Evolutionary conservation across 192 early-diverging fungal genomes (phyloP), one percentile per base, ranked within the genome.

Genomic region (Gigaspora rosea): DNA sequence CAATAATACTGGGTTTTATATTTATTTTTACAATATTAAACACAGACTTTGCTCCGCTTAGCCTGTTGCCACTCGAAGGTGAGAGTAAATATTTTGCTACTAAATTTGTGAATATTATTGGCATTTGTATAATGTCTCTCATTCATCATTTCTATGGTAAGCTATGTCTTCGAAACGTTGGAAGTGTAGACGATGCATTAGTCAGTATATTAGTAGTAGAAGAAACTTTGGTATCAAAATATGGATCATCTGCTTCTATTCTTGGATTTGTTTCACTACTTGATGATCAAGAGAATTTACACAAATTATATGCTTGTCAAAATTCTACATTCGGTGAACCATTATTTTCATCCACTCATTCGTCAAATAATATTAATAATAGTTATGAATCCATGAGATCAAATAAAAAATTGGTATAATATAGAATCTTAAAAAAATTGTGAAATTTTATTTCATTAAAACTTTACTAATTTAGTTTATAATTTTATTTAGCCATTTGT

Each of bases 281-380:
- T 20, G 71, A 73, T 46, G 71, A 73, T 73, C 71, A 73, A 59
- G 71, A 73, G 41, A 73, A 73, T 73, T 4, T 73, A 46, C 54
- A 73, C 35, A 73, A 73, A 32, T 71, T 71, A 18, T 71, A 71
- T 33, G 27, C 32, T 33, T 8, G 6, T 50, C 8, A 36, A 58
- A 58, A 58, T 20, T 41, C 41, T 7, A 58, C 18, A 58, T 8
- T 15, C 6, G 15, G 12, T 62, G 61, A 33, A 22, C 27, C 61
- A 27, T 27, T 27, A 35, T 16, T 13, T 52, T 8, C 51, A 52
- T 13, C 6, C 11, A 15, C 9, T 13, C 1, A 4, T 52, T 13
- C 6, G 51, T 9, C 9, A 8, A 15, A 52, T 9, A 15, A 52
- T 52, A 52, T 52, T 4, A 13, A 6, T 8, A 52, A 52, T 27